Percentiles rank a stretch among this genome's conserved stretches.
Conservation (phyloP, 2,329 filamentous ascomycete genomes). For the Apiospora kogelbergensis region DNA sequence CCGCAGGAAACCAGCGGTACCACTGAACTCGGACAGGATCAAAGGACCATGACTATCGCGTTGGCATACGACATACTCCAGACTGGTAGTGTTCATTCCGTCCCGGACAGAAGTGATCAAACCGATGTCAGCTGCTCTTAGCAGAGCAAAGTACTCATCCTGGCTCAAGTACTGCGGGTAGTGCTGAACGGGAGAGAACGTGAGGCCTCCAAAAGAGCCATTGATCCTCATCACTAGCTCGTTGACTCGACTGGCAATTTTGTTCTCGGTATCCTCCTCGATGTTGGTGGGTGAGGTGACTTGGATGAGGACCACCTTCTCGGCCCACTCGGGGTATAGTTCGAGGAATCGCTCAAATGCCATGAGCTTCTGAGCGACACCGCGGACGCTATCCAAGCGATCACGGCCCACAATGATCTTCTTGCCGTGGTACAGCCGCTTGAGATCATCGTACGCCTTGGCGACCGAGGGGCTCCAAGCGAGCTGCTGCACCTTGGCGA, state of each 20-base stretch:
- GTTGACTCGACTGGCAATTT: conserved; percentile 84
- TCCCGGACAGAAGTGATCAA: conserved; percentile 94
- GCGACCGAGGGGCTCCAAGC: conserved; percentile 73
- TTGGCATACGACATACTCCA: conserved; percentile 94
- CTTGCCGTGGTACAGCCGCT: conserved; percentile 79
- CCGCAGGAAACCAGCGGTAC: conserved; percentile 81
- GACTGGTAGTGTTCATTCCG: conserved; percentile 95
- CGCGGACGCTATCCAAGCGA: conserved; percentile 87
- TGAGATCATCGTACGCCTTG: conserved; percentile 71
- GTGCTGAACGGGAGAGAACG: conserved; percentile 89
- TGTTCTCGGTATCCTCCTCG: conserved; percentile 74
- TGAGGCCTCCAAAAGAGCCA: conserved; percentile 81
- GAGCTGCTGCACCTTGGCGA: conserved; percentile 70
- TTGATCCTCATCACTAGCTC: conserved; percentile 92
- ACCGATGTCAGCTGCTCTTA: conserved; percentile 86
- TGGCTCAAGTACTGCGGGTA: conserved; percentile 90
- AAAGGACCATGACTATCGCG: conserved; percentile 82
- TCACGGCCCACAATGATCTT: conserved; percentile 95
- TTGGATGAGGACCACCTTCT: conserved; percentile 90
- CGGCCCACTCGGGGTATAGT: conserved; percentile 86
- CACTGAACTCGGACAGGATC: conserved; percentile 95
- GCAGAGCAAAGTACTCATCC: conserved; percentile 92
- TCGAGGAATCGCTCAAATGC: conserved; percentile 92
- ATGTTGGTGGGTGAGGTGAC: conserved; percentile 86
- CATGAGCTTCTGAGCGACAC: conserved; percentile 93